phyloP scores from a whole-genome alignment of 1,284 basidiomycete species.

The Irpex lacteus region DNA sequence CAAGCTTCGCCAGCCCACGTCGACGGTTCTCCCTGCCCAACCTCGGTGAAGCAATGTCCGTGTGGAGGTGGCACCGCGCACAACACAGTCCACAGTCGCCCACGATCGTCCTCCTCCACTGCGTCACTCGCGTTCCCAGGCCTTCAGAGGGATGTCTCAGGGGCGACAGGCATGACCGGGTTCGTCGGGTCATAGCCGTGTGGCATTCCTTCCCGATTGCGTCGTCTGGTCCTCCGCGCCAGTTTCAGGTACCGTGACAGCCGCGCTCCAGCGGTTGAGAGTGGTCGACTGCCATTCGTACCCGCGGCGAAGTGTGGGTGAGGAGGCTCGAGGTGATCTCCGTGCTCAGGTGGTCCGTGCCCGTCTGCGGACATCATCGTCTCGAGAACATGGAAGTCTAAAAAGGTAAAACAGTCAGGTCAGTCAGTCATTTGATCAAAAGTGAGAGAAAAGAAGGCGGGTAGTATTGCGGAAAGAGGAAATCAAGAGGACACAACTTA shows the following conservation, averaged over 20 bases:
- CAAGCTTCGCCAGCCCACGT: no score
- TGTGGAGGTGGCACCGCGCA: no score
- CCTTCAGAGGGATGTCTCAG: conserved; percentile 14
- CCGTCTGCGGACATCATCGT: conserved; percentile 40
- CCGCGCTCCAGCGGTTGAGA: conserved; percentile 35
- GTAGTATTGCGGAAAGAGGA: not conserved
- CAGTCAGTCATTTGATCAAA: no score
- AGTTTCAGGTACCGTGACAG: conserved; percentile 70
- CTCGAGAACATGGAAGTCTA: conserved; percentile 50
- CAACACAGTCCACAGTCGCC: no score
- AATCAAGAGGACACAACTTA: conserved; percentile 30
- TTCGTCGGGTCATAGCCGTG: conserved; percentile 29
- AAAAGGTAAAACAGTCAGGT: not conserved
- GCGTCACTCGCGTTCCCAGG: no score
- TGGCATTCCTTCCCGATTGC: conserved; percentile 19
- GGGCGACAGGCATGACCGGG: conserved; percentile 25
- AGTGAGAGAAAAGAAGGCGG: no score
- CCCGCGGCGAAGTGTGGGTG: conserved; percentile 18
- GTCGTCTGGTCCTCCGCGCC: conserved; percentile 45
- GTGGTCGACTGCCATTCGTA: conserved; percentile 20
- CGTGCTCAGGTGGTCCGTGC: conserved; percentile 13
- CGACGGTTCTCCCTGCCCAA: no score
- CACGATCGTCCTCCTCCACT: no score
- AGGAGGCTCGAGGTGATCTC: conserved; percentile 26
- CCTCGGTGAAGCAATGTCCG: no score